These are phyloP conservation scores for Alternaria novae-zelandiae DNA, from an alignment of 2,329 filamentous ascomycete species.

Conservation along the genomic window DNA sequence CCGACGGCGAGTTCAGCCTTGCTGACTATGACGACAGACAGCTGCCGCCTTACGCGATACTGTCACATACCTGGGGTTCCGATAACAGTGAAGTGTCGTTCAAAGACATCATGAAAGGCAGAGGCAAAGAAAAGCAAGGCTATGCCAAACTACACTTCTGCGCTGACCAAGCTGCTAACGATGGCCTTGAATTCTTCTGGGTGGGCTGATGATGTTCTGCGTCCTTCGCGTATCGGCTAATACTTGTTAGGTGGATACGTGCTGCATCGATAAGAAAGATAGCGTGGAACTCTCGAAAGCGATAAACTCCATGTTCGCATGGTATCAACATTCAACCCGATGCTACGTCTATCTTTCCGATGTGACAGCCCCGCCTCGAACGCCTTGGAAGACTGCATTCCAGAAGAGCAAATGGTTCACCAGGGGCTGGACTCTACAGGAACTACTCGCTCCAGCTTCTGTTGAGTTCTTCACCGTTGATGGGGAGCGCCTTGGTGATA, in stretches of 20 bases:
- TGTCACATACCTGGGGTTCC: conserved; percentile 16
- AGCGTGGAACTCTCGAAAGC: not conserved
- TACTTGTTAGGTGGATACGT: not conserved
- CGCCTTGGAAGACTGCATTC: not conserved
- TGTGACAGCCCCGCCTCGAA: not conserved
- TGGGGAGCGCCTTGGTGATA: not conserved
- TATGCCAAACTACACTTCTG: conserved; percentile 16
- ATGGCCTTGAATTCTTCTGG: not conserved
- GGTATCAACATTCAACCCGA: not conserved
- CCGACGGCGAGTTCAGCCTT: not conserved
- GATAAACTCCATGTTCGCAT: conserved; percentile 8
- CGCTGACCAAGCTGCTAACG: not conserved
- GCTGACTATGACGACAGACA: not conserved
- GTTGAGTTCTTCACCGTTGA: conserved; percentile 3
- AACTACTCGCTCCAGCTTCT: not conserved
- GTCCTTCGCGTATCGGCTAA: not conserved
- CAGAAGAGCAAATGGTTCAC: conserved; percentile 7
- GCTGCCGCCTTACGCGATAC: conserved; percentile 1
- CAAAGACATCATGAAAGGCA: conserved; percentile 4
- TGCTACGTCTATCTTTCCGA: conserved; percentile 13
- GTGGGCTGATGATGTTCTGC: not conserved
- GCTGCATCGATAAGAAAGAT: conserved; percentile 4
- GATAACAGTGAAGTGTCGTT: conserved; percentile 12
- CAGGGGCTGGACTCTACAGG: conserved; percentile 8
- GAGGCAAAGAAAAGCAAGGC: conserved; percentile 2